Conservation (phyloP, 768 basidiomycete genomes). For the Epithele typhae region DNA sequence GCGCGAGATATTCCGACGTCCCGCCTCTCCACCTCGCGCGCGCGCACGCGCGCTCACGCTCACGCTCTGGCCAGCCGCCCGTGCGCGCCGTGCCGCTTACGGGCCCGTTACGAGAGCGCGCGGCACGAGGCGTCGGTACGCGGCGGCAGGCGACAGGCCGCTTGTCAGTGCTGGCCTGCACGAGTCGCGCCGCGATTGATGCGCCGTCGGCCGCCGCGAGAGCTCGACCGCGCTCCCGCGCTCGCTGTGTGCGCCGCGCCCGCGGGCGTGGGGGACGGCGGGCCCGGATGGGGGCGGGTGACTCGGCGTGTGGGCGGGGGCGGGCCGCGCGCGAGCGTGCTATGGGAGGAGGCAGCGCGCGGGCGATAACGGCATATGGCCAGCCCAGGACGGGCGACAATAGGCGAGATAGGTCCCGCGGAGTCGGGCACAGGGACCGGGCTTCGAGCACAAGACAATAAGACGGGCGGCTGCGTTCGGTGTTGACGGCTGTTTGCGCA, state of each 20-base stretch:
- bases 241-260: neutral
- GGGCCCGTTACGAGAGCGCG: constrained; percentile 9
- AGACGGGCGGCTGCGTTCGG: constrained; percentile 15
- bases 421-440: constrained; percentile 17
- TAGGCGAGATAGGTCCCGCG: constrained; percentile 21
- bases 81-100: constrained; percentile 9
- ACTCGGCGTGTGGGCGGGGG: constrained; percentile 20
- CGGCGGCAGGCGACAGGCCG: constrained; percentile 10
- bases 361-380: constrained; percentile 22
- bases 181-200: no score
- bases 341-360: constrained; percentile 2
- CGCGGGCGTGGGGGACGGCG: neutral
- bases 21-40: neutral
- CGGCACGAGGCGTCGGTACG: constrained; percentile 14
- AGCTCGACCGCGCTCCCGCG: neutral
- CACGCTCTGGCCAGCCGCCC: neutral
- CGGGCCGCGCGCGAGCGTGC: constrained; percentile 16
- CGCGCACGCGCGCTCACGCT: neutral
- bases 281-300: constrained; percentile 11
- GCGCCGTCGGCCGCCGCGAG: no score
- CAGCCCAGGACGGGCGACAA: constrained; percentile 19
- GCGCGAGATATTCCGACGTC: no score
- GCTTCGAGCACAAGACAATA: constrained; percentile 20
- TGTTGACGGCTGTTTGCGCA: constrained; percentile 22
- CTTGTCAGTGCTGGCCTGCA: neutral